phyloP scores from a whole-genome alignment of 1,284 basidiomycete genomes.

The Volvariella surrecta region DNA sequence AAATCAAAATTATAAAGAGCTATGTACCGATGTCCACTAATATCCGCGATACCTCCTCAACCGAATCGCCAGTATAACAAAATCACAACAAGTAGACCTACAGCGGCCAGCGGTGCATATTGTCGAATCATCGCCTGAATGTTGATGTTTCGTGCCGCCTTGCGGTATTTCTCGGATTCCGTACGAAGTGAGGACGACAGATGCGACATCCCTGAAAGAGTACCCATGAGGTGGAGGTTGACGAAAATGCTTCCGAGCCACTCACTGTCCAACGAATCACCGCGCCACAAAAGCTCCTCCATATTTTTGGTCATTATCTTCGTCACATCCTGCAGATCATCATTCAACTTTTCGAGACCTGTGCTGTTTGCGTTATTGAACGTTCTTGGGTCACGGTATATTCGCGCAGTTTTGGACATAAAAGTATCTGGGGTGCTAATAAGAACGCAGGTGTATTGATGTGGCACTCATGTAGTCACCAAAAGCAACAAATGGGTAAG shows the following conservation, averaged over 20 bases:
- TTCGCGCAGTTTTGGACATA: conserved; percentile 94
- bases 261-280: conserved; percentile 91
- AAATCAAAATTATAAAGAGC: conserved; percentile 10
- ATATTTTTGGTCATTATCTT: conserved; percentile 99
- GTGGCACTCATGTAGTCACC: conserved; percentile 41
- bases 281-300: conserved; percentile 98
- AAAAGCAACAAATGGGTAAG: conserved; percentile 95
- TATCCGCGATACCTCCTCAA: conserved; percentile 15
- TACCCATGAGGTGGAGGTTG: conserved; percentile 4
- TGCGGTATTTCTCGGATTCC: conserved; percentile 96
- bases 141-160: conserved; percentile 93
- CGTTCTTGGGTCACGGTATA: conserved; percentile 91
- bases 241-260: conserved; percentile 7
- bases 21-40: conserved; percentile 14
- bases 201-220: conserved; percentile 82
- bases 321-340: conserved; percentile 96
- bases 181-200: conserved; percentile 95
- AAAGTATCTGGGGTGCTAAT: conserved; percentile 75
- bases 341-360: conserved; percentile 84
- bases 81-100: conserved; percentile 76
- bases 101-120: conserved; percentile 86
- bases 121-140: conserved; percentile 90
- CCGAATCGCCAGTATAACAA: conserved; percentile 88
- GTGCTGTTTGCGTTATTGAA: conserved; percentile 61
- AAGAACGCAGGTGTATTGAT: conserved; percentile 7